Base-by-base conservation (phyloP, 2,329 filamentous ascomycete species). In the Colletotrichum chrysophilum region DNA sequence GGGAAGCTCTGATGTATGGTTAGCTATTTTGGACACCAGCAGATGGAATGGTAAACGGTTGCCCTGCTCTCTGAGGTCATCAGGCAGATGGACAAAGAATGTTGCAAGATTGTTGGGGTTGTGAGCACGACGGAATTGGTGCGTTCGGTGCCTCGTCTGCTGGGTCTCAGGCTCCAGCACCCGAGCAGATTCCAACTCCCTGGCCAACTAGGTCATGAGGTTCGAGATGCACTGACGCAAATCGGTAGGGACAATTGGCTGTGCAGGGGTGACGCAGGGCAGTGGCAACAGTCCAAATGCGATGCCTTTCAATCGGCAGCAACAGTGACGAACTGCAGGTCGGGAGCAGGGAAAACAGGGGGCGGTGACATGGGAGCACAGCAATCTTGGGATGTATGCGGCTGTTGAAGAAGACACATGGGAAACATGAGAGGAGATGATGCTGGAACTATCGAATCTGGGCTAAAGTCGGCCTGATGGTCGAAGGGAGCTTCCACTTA, bases 1-100 rank as follows among this genome's bases (percentile, higher is more conserved):
- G 61, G 61, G 36, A 26, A 26, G 79, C 93, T 85, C 84, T 93
- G 88, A 85, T 88, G 88, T 43, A 82, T 91, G 91, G 83, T 94
- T 90, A 81, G 88, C 87, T 84, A 52, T n/a, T 91, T 87, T 85
- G 93, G 91, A 84, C 93, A 86, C 24, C 52, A 58, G 52, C 24
- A 70, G 21, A 14, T 66, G 66, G 61, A 73, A 73, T 76, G 69
- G 7, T 65, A 21, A 24, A 24, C 16, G 65, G 68, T 76, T 73
- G 76, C 69, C 60, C 66, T 36, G 66, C 30, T 66, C 62, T 60
- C 26, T 36, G 58, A 66, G 64, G 36, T 76, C 64, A 66, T 73
- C 62, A 61, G 68, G 61, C 58, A 71, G 62, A 62, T 21, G 55
- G 43, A 61, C 67, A 76, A 77, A 75, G 76, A 77, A 77, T 76